A percentile compares a stretch with the other conserved stretches of the same genome.
These are phyloP conservation scores for Leccinellum luteum DNA, from an alignment of 768 basidiomycete species.

Conservation along the genomic window DNA sequence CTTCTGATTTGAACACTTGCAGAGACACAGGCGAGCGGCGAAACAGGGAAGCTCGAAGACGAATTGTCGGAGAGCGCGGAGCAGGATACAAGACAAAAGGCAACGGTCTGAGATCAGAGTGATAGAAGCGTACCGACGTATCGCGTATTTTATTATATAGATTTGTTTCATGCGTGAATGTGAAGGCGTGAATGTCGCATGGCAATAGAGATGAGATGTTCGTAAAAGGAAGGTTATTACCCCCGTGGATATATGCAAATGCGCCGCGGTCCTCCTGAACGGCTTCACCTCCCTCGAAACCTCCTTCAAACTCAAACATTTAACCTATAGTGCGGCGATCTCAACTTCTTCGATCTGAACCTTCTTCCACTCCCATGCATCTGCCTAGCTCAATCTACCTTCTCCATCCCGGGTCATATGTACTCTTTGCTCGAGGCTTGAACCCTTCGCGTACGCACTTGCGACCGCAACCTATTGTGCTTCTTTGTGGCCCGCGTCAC, in stretches of 20 bases:
- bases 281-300: not conserved
- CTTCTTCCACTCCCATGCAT: constrained; percentile 15
- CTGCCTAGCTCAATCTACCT: constrained; percentile 12
- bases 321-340: constrained; percentile 28
- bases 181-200: constrained; percentile 14
- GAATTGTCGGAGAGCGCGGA: constrained; percentile 41
- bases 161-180: constrained; percentile 15
- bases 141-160: constrained; percentile 11
- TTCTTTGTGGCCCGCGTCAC: constrained; percentile 27
- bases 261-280: constrained; percentile 14
- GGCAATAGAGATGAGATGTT: constrained; percentile 6
- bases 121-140: constrained; percentile 32
- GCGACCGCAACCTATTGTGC: constrained; percentile 16
- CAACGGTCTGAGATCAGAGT: constrained; percentile 38
- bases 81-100: constrained; percentile 47
- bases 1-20: constrained; percentile 31
- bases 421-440: constrained; percentile 7
- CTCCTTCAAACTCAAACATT: constrained; percentile 21
- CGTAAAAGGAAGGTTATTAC: constrained; percentile 3
- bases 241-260: constrained; percentile 17
- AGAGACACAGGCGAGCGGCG: constrained; percentile 20
- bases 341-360: constrained; percentile 26
- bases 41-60: constrained; percentile 26
- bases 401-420: constrained; percentile 15
- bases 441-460: constrained; percentile 6